Evolutionary conservation across 352 stramenopile species (phyloP), one percentile per base, ranked within the genome.

Genomic region (Globisporangium cederbergense): DNA sequence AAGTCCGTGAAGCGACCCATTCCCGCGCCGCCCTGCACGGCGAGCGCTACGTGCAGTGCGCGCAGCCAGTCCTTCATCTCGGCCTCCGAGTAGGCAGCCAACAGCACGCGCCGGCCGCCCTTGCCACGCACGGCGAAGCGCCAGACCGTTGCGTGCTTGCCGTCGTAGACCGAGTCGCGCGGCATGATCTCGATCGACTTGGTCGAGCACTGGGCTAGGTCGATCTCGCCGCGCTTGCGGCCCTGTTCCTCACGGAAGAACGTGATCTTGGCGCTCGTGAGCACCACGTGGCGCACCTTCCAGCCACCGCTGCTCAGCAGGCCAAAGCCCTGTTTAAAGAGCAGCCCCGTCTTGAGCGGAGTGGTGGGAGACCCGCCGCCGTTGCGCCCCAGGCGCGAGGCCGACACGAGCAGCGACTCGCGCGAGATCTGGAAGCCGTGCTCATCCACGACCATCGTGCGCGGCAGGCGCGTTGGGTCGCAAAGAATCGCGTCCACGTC

Each of bases 11-110:
- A 89, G 49, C 84, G 80, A 14, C 82, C 82, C 18, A 75, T 67
- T 32, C 76, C 76, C 3, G 70, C 73, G 22, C 71, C 74, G 36
- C 64, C 71, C 67, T 88, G 76, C 56, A 85, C 67, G 8, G 80
- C 77, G 58, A 93, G 63, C 47, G 84, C 84, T 56, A 93, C 79
- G 59, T 93, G 84, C 45, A 95, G 71, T 71, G 80, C 88, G 34
- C 84, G 71, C 50, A 93, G 76, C 86, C 86, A 95, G 56, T 92
- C 75, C 58, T 95, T 95, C 84, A 95, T 92, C 61, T 95, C 86
- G 25, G 64, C 64, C 58, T 95, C 86, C 43, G 82, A 87, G 67
- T 91, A 90, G n/a, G 84, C 81, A 46, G 81, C 82, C 20, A 95
- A 58, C 51, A 95, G 52, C 34, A 93, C 77, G 58, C 86, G 83